Evolutionary conservation across 192 early-diverging fungal genomes (phyloP).

Genomic region (Paraglomus brasilianum): DNA sequence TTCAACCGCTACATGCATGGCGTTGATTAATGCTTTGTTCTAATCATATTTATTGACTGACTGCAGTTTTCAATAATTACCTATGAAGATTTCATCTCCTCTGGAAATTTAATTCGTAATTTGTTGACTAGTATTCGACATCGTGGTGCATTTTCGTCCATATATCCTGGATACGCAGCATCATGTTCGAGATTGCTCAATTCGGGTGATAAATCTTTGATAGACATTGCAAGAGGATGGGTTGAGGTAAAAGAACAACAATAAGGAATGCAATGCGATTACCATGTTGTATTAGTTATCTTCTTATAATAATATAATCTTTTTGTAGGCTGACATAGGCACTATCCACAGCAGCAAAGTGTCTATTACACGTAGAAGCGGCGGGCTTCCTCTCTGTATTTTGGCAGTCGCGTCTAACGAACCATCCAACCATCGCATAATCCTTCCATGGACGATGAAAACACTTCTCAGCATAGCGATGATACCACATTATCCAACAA

Average conservation of each 20-base stretch:
- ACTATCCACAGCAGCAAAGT: conserved; percentile 69
- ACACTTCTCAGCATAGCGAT: conserved; percentile 65
- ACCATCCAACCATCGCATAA: conserved; percentile 51
- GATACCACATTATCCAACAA: conserved; percentile 38
- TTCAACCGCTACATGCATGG: no score
- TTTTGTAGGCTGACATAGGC: conserved; percentile 60
- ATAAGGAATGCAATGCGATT: not conserved
- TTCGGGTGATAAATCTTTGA: conserved; percentile 51
- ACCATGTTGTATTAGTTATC: no score
- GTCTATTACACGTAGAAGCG: conserved; percentile 90
- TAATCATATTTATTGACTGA: not conserved
- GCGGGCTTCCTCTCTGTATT: conserved; percentile 86
- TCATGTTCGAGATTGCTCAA: conserved; percentile 69
- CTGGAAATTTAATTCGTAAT: conserved; percentile 54
- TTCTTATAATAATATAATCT: not conserved
- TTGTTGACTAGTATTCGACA: conserved; percentile 79
- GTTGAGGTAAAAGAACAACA: conserved; percentile 50
- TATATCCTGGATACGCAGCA: conserved; percentile 73
- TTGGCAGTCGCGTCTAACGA: conserved; percentile 76
- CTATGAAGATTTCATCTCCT: conserved; percentile 17
- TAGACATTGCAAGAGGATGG: conserved; percentile 66
- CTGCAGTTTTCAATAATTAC: conserved; percentile 14
- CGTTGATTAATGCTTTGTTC: no score
- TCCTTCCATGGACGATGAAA: conserved; percentile 68
- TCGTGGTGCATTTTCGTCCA: conserved; percentile 87